Percentiles rank a stretch among this genome's conserved stretches.
Conservation (phyloP, 139 green algal species). For the Asterochloris sp. region DNA sequence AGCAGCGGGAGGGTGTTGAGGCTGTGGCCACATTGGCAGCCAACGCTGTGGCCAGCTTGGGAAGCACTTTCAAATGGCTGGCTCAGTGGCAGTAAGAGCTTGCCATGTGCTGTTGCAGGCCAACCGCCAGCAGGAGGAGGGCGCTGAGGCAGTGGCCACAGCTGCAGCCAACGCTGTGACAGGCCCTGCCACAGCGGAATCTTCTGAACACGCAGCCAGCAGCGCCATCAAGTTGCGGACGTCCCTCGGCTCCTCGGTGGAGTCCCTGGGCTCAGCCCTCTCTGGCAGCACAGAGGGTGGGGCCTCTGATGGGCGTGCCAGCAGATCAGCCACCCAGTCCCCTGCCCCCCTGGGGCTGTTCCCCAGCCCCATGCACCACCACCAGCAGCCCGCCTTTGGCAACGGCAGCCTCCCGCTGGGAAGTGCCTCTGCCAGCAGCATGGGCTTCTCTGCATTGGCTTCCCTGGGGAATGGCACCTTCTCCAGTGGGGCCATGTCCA, state of each 20-base stretch:
- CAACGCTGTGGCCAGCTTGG: no score
- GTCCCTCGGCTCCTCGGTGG: no score
- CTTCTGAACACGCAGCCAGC: not conserved
- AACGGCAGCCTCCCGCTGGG: constrained; percentile 8
- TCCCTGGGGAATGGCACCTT: constrained; percentile 15
- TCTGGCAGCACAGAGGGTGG: constrained; percentile 6
- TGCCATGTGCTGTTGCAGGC: constrained; percentile 6
- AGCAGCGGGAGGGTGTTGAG: not conserved
- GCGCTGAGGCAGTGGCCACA: constrained; percentile 18
- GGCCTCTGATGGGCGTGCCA: not conserved
- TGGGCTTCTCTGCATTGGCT: not conserved
- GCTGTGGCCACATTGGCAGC: not conserved
- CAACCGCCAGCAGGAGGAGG: constrained; percentile 20
- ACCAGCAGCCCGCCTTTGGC: not conserved
- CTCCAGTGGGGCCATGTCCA: constrained; percentile 4
- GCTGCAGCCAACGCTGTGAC: constrained; percentile 16
- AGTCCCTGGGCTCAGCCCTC: not conserved
- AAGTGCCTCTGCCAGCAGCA: not conserved
- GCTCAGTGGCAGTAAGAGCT: not conserved
- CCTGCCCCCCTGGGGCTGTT: constrained; percentile 6
- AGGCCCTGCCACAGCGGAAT: not conserved
- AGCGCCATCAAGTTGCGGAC: no score
- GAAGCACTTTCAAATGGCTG: not conserved
- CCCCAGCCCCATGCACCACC: not conserved
- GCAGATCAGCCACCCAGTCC: constrained; percentile 7